These are phyloP conservation scores for Coriolopsis trogii DNA, from an alignment of 1,284 basidiomycete genomes.

Conservation along the genomic window DNA sequence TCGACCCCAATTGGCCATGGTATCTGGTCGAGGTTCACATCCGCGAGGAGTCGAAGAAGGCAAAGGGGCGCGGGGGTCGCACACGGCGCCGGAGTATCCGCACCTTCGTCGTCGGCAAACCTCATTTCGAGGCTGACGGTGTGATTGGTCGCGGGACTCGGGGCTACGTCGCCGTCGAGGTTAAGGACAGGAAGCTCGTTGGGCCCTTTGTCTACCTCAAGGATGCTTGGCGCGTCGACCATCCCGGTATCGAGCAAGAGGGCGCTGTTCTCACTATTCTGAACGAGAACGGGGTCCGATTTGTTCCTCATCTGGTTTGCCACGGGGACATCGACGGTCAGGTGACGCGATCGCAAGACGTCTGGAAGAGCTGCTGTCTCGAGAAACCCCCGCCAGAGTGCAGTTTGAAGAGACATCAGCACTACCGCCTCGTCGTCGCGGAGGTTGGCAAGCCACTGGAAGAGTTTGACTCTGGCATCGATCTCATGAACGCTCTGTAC, in stretches of 20 bases:
- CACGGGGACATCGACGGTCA: constrained; percentile 15
- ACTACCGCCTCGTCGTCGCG: constrained; percentile 16
- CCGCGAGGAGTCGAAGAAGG: too few relatives aligned
- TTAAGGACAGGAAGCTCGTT: not conserved
- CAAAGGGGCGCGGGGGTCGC: too few relatives aligned
- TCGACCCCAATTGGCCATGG: constrained; percentile 3
- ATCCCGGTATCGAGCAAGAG: not conserved
- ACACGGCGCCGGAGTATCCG: not conserved
- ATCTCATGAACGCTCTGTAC: not conserved
- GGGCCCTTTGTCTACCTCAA: constrained; percentile 8
- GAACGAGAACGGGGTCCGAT: constrained; percentile 11
- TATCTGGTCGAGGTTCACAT: constrained; percentile 2
- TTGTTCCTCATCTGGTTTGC: constrained; percentile 16
- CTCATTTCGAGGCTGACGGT: not conserved
- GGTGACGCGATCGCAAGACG: not conserved
- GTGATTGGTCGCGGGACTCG: constrained; percentile 1
- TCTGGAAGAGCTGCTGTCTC: not conserved
- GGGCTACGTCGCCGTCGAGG: constrained; percentile 4
- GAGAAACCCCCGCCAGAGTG: not conserved
- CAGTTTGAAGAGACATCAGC: constrained; percentile 6
- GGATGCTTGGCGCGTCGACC: constrained; percentile 7
- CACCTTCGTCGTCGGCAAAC: constrained; percentile 9
- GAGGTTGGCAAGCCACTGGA: constrained; percentile 15
- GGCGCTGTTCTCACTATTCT: constrained; percentile 2
- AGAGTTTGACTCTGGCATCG: not conserved